Percentiles rank a stretch among this genome's conserved stretches.
Conservation (phyloP, 139 green algal species). For the Tetraselmis striata region DNA sequence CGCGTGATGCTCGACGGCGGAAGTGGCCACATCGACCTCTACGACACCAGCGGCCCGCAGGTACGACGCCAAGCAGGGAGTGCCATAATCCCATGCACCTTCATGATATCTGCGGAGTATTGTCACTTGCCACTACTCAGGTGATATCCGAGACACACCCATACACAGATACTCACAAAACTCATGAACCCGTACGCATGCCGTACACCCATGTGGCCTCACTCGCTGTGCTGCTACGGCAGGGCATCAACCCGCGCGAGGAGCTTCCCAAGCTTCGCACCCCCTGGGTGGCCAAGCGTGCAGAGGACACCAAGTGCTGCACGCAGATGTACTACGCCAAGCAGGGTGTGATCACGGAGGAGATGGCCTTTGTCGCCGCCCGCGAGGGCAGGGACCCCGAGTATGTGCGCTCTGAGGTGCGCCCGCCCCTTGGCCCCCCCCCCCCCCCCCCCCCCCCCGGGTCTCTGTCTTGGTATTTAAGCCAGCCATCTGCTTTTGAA, state of each 20-base stretch:
- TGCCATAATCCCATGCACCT: neutral
- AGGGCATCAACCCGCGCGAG: conserved; percentile 52
- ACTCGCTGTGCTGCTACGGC: no score
- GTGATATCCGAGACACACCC: no score
- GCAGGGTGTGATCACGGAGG: conserved; percentile 81
- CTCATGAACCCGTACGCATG: no score
- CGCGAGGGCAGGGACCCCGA: conserved; percentile 84
- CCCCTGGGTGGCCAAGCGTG: conserved; percentile 63
- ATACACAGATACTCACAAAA: no score
- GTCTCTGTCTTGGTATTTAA: no score
- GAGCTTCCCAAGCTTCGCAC: conserved; percentile 73
- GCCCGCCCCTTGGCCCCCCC: no score
- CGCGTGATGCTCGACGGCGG: conserved; percentile 71
- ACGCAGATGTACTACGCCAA: conserved; percentile 81
- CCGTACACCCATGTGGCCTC: no score
- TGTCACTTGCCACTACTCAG: no score
- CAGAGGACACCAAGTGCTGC: conserved; percentile 43
- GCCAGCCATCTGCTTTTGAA: neutral
- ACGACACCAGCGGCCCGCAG: conserved; percentile 86
- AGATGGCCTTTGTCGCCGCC: conserved; percentile 87
- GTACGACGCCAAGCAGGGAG: conserved; percentile 24
- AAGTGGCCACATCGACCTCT: conserved; percentile 73
- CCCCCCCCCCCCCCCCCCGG: no score
- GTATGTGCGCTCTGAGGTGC: conserved; percentile 83
- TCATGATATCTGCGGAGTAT: neutral